Conservation (phyloP, 371 early-diverging fungal genomes). For the Actinomortierella ambigua region DNA sequence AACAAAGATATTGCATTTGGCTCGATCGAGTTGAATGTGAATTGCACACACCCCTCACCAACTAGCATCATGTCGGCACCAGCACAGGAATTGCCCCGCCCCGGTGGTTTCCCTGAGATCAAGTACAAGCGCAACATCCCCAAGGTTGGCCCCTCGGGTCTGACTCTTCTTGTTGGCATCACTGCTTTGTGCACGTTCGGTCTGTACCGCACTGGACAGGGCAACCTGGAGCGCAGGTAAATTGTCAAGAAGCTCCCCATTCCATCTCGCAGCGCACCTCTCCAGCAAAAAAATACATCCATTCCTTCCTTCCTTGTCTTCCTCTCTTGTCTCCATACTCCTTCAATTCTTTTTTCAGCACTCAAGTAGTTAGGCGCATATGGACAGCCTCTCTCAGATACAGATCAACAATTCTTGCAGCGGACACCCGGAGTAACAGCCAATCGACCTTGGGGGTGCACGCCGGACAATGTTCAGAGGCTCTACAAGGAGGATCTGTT, state of each 20-base stretch:
- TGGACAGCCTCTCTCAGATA: too few species aligned
- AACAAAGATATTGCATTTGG: too few species aligned
- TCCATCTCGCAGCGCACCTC: too few species aligned
- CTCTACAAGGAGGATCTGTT: too few species aligned
- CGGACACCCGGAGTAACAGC: too few species aligned
- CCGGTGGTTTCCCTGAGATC: slow-evolving; percentile 76
- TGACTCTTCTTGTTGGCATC: slow-evolving; percentile 59
- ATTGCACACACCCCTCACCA: neutral
- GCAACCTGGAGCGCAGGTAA: slow-evolving; percentile 79
- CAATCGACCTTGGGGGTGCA: too few species aligned
- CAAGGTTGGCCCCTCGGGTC: slow-evolving; percentile 84
- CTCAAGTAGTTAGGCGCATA: too few species aligned
- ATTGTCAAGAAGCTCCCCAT: slow-evolving; percentile 5
- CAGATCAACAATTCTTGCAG: too few species aligned
- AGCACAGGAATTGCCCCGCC: slow-evolving; percentile 76
- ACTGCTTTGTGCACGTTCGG: slow-evolving; percentile 58
- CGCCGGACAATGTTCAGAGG: too few species aligned
- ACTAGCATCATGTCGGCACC: slow-evolving; percentile 31
- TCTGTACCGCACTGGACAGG: slow-evolving; percentile 65
- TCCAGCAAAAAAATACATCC: neutral
- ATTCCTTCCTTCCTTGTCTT: slow-evolving; percentile 4
- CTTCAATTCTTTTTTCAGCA: too few species aligned
- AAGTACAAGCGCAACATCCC: slow-evolving; percentile 90
- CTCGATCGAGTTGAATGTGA: too few species aligned
- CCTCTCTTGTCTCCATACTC: too few species aligned